phyloP scores from a whole-genome alignment of 1,139 yeast genomes.

The Pichia sp. region DNA sequence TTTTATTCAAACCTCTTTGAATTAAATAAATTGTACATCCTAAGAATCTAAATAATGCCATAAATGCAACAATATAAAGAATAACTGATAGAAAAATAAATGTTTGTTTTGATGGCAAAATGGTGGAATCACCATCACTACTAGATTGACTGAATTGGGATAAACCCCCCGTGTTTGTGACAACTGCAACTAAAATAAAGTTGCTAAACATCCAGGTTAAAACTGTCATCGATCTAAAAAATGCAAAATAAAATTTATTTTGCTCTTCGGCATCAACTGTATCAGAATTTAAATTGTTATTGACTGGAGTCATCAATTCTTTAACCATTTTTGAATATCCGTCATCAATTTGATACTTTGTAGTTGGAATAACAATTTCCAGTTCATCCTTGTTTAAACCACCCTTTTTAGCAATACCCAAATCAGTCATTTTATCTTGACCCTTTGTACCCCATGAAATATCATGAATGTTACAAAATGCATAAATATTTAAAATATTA shows the following conservation, averaged over 20 bases:
- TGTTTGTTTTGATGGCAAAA: slow-evolving; percentile 21
- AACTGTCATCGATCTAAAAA: slow-evolving; percentile 73
- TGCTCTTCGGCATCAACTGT: slow-evolving; percentile 24
- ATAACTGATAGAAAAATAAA: slow-evolving; percentile 64
- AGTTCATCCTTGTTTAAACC: slow-evolving; percentile 37
- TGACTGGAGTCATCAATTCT: slow-evolving; percentile 29
- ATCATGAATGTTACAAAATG: slow-evolving; percentile 81
- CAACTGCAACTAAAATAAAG: slow-evolving; percentile 58
- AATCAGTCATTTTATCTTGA: slow-evolving; percentile 53
- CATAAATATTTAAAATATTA: slow-evolving; percentile 73
- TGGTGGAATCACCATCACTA: slow-evolving; percentile 11
- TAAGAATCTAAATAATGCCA: slow-evolving; percentile 67
- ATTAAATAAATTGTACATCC: slow-evolving; percentile 48
- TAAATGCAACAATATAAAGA: slow-evolving; percentile 72
- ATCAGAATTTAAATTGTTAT: neutral
- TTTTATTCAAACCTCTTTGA: slow-evolving; percentile 14
- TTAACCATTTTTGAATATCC: slow-evolving; percentile 49
- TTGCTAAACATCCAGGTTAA: slow-evolving; percentile 71
- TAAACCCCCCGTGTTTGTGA: slow-evolving; percentile 63
- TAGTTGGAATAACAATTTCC: slow-evolving; percentile 66
- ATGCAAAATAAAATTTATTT: slow-evolving; percentile 65
- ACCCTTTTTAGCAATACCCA: slow-evolving; percentile 58
- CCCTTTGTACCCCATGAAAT: slow-evolving; percentile 89
- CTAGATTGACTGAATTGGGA: slow-evolving; percentile 25
- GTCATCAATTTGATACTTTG: slow-evolving; percentile 54